A percentile compares a stretch with the other conserved stretches of the same genome.
Conservation (phyloP, 371 early-diverging fungal species). For the Mucor piriformis region DNA sequence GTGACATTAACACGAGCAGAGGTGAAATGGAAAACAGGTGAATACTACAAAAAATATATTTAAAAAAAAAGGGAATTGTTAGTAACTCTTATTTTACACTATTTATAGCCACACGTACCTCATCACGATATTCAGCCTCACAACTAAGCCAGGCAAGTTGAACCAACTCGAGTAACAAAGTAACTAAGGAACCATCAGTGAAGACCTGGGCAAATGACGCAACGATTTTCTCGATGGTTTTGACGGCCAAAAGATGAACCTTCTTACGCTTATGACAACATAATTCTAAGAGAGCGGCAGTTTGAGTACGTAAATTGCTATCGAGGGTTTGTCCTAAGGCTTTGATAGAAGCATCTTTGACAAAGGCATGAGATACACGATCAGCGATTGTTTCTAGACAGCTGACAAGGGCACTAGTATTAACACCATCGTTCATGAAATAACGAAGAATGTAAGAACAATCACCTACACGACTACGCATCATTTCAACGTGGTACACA, state of each 20-base stretch:
- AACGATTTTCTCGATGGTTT: conserved; percentile 58
- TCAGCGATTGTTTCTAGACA: conserved; percentile 81
- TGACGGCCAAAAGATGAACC: conserved; percentile 66
- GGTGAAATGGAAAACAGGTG: conserved; percentile 74
- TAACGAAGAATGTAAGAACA: conserved; percentile 77
- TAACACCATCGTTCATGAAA: conserved; percentile 84
- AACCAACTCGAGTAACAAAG: conserved; percentile 72
- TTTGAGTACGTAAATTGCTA: conserved; percentile 54
- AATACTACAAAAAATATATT: conserved; percentile 46
- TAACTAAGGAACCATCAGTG: conserved; percentile 65
- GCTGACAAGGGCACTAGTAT: conserved; percentile 51
- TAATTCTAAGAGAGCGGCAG: conserved; percentile 63
- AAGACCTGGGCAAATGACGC: conserved; percentile 72
- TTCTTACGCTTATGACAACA: conserved; percentile 73
- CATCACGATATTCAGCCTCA: conserved; percentile 80
- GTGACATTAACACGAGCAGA: conserved; percentile 69
- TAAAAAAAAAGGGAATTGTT: not conserved
- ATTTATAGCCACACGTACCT: too few species aligned
- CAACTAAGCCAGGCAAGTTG: conserved; percentile 83
- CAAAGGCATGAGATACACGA: conserved; percentile 53
- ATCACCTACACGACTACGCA: conserved; percentile 74
- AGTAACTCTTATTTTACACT: too few species aligned
- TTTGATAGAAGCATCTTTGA: conserved; percentile 57
- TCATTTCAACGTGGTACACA: conserved; percentile 83
- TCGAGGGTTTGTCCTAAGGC: conserved; percentile 55